Percentiles rank a stretch among this genome's conserved stretches.
Evolutionary conservation across 371 early-diverging fungal genomes (phyloP).

Genomic region (Gilbertella persicaria): DNA sequence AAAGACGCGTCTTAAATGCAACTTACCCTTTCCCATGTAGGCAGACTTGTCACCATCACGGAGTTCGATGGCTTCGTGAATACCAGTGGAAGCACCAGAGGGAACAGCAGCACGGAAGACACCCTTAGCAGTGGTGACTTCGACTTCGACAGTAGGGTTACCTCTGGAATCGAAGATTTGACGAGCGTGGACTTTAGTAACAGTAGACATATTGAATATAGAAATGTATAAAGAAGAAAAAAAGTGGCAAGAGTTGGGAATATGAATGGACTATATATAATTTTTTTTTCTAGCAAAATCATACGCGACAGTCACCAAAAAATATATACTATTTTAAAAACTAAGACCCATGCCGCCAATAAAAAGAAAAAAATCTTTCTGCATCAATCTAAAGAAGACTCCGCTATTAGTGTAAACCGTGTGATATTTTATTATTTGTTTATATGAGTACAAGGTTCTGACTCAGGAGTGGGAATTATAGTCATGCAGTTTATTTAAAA

Average conservation of each 20-base stretch:
- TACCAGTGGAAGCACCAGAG: slow-evolving; percentile 99
- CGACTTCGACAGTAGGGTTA: slow-evolving; percentile 99
- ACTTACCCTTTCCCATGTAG: slow-evolving; percentile 94
- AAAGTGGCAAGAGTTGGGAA: slow-evolving; percentile 2
- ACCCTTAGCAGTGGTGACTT: slow-evolving; percentile 90
- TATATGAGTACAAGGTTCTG: background rate
- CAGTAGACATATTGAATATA: slow-evolving; percentile 31
- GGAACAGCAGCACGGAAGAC: slow-evolving; percentile 98
- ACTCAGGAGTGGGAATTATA: background rate
- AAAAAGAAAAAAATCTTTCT: slow-evolving; percentile 11
- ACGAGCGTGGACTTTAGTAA: slow-evolving; percentile 90
- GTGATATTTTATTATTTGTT: slow-evolving; percentile 3
- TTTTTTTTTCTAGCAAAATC: slow-evolving; percentile 5
- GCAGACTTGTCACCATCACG: slow-evolving; percentile 86
- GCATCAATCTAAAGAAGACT: slow-evolving; percentile 14
- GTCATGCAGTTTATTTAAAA: background rate
- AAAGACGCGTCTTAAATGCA: background rate
- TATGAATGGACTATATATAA: background rate
- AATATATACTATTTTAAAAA: slow-evolving; percentile 3
- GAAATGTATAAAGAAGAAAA: slow-evolving; percentile 5
- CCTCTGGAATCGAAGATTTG: slow-evolving; percentile 99
- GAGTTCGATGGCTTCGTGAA: slow-evolving; percentile 98
- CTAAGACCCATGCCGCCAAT: slow-evolving; percentile 22
- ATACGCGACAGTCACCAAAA: slow-evolving; percentile 15
- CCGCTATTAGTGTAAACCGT: slow-evolving; percentile 12